Percentiles rank a stretch among this genome's conserved stretches.
Conservation (phyloP, 345 rosid genomes). For the Laguncularia racemosa region DNA sequence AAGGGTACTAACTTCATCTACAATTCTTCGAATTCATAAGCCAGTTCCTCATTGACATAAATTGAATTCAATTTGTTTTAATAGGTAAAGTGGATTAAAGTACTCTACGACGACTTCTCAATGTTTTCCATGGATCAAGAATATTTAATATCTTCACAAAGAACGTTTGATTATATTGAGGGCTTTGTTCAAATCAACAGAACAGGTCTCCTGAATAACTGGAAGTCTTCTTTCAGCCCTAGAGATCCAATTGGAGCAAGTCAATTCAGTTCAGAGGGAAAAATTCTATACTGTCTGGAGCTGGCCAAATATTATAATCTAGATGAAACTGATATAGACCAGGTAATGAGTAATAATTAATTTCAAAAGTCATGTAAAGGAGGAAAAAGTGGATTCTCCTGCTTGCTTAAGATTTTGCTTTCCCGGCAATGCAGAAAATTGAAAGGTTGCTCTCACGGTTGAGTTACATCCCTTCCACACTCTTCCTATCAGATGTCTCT, state of each 20-base stretch:
- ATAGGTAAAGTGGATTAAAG: slow-evolving; percentile 92
- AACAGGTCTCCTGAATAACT: slow-evolving; percentile 63
- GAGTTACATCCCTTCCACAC: slow-evolving; percentile 62
- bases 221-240: slow-evolving; percentile 81
- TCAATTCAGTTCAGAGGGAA: slow-evolving; percentile 70
- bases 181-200: slow-evolving; percentile 80
- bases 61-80: slow-evolving; percentile 11
- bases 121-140: slow-evolving; percentile 79
- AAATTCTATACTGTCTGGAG: slow-evolving; percentile 77
- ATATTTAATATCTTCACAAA: slow-evolving; percentile 44
- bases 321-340: slow-evolving; percentile 32
- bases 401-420: neutral
- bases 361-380: neutral
- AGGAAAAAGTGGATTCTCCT: slow-evolving; percentile 1
- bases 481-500: slow-evolving; percentile 61
- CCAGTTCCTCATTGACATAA: neutral
- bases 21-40: neutral
- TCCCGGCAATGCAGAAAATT: slow-evolving; percentile 37
- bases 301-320: slow-evolving; percentile 65
- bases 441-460: slow-evolving; percentile 51
- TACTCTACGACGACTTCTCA: slow-evolving; percentile 81
- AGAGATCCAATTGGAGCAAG: slow-evolving; percentile 62
- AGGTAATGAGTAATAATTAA: slow-evolving; percentile 32
- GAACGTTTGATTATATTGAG: slow-evolving; percentile 81
- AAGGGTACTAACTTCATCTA: slow-evolving; percentile 38